Evolutionary conservation across 208 protist species (phyloP).

Genomic region (Leishmania arabica): DNA sequence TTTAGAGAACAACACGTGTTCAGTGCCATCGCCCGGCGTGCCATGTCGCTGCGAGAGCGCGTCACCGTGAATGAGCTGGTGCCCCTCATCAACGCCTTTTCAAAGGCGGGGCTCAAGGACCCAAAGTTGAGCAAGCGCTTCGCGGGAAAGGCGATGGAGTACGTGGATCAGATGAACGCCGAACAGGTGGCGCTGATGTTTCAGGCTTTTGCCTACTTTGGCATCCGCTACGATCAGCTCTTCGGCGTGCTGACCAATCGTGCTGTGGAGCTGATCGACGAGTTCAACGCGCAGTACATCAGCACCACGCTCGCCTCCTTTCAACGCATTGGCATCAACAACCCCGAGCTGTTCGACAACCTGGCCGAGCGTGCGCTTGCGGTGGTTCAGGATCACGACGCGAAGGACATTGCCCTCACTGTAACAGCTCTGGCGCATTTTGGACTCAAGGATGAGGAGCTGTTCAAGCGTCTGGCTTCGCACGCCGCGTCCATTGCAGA

Average conservation of each 20-base stretch:
- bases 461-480: constrained; percentile 88
- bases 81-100: constrained; percentile 84
- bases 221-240: constrained; percentile 92
- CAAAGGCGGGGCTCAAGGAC: constrained; percentile 86
- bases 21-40: constrained; percentile 79
- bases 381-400: constrained; percentile 91
- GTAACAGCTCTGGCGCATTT: constrained; percentile 91
- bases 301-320: constrained; percentile 89
- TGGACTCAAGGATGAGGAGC: constrained; percentile 91
- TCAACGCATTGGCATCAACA: constrained; percentile 93
- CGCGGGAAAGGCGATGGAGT: constrained; percentile 91
- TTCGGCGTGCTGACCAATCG: constrained; percentile 93
- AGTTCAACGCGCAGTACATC: constrained; percentile 92
- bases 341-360: constrained; percentile 93
- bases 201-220: constrained; percentile 88
- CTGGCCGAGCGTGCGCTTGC: constrained; percentile 88
- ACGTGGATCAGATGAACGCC: constrained; percentile 92
- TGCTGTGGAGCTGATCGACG: constrained; percentile 92
- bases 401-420: constrained; percentile 79
- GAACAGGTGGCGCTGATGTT: constrained; percentile 90
- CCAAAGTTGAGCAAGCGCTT: constrained; percentile 90
- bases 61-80: constrained; percentile 91
- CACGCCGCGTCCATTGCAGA: constrained; percentile 88
- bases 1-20: constrained; percentile 85
- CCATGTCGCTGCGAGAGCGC: constrained; percentile 88